phyloP scores from a whole-genome alignment of 2,329 filamentous ascomycete species.

The Aspergillus hiratsukae region DNA sequence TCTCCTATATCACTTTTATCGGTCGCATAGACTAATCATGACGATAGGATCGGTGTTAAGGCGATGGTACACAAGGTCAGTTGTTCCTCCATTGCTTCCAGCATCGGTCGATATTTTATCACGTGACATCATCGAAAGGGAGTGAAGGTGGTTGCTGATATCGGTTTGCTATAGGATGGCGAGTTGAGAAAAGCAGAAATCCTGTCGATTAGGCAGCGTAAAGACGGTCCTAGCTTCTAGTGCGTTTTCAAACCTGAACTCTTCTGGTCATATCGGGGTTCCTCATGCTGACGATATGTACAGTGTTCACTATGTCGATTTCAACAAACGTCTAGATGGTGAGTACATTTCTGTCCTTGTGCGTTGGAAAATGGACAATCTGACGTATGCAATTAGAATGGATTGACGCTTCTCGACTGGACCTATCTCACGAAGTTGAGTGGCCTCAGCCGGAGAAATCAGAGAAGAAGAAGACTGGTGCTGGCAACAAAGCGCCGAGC shows the following conservation, averaged over 20 bases:
- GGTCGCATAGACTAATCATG: slow-evolving; percentile 32
- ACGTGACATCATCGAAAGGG: slow-evolving; percentile 26
- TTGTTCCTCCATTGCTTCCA: slow-evolving; percentile 12
- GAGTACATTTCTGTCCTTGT: slow-evolving; percentile 11
- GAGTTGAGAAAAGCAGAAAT: slow-evolving; percentile 90
- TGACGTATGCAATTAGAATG: slow-evolving; percentile 62
- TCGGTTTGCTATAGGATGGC: slow-evolving; percentile 55
- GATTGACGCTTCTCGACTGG: slow-evolving; percentile 76
- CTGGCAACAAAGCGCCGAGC: slow-evolving; percentile 48
- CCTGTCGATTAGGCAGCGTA: slow-evolving; percentile 85
- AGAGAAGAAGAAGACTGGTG: slow-evolving; percentile 74
- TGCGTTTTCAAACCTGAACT: slow-evolving; percentile 23
- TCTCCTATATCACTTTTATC: slow-evolving; percentile 21
- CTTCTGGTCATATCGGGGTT: background rate
- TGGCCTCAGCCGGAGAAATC: slow-evolving; percentile 90
- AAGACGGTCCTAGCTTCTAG: slow-evolving; percentile 85
- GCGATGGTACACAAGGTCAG: slow-evolving; percentile 66
- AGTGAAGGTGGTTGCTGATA: slow-evolving; percentile 1
- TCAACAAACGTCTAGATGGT: slow-evolving; percentile 78
- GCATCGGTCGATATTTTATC: slow-evolving; percentile 20
- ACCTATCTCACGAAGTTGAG: slow-evolving; percentile 86
- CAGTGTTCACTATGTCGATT: slow-evolving; percentile 90
- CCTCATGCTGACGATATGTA: slow-evolving; percentile 14
- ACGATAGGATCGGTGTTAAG: slow-evolving; percentile 60
- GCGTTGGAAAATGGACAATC: slow-evolving; percentile 1